These are phyloP conservation scores for Effrenium voratum DNA, from an alignment of 73 alveolate genomes.

Conservation along the genomic window DNA sequence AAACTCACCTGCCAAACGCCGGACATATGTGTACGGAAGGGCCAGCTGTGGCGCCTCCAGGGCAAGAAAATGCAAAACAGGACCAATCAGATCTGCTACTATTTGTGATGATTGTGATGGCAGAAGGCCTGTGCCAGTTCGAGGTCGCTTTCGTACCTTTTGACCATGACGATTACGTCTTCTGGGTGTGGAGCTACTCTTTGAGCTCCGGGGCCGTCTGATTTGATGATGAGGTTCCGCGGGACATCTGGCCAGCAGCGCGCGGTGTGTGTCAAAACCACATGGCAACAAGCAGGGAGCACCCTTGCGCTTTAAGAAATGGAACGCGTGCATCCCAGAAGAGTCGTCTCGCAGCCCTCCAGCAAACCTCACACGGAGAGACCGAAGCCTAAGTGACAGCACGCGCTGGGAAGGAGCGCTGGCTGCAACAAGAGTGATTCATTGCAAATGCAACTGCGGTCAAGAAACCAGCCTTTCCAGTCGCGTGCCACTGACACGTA, in stretches of 20 bases:
- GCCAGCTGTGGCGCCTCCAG: background rate
- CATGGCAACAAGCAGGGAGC: background rate
- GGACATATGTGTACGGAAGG: background rate
- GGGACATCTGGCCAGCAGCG: background rate
- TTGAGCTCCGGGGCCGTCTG: background rate
- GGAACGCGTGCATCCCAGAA: background rate
- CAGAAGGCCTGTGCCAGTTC: background rate
- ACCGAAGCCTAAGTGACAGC: background rate
- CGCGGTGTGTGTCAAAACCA: background rate
- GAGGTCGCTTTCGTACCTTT: background rate
- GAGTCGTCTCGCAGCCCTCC: background rate
- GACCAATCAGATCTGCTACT: background rate
- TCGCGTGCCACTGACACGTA: background rate
- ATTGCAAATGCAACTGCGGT: too few species aligned
- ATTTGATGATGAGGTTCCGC: background rate
- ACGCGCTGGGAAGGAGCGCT: background rate
- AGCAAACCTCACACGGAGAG: background rate
- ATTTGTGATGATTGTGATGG: background rate
- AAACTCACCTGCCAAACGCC: background rate
- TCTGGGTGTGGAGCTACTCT: background rate
- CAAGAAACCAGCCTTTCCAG: conserved; percentile 4
- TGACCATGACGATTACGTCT: background rate
- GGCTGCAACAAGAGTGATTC: background rate
- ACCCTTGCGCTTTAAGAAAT: background rate
- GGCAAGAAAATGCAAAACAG: background rate